Base-by-base conservation (phyloP, 352 stramenopile genomes). In the Pythium aristosporum region DNA sequence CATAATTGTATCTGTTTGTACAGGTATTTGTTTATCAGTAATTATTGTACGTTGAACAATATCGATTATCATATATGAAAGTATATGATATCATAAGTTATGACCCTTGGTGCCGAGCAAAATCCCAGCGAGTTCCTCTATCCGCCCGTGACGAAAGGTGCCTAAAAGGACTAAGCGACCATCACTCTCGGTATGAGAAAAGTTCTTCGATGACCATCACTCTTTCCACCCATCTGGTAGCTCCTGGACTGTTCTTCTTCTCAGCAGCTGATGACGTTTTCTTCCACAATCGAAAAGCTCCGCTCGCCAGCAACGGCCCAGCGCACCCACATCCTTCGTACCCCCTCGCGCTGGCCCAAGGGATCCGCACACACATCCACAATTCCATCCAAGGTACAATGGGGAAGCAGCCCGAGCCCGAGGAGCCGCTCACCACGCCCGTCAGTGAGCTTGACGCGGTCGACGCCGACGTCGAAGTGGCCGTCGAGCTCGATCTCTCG, bases 141-240 rank as follows among this genome's bases (percentile, higher is more conserved):
- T n/a, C n/a, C n/a, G n/a, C n/a, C n/a, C n/a, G n/a, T n/a, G n/a
- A n/a, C n/a, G n/a, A n/a, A n/a, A n/a, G n/a, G n/a, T n/a, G n/a
- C n/a, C n/a, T n/a, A n/a, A n/a, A n/a, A n/a, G 32, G n/a, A 58
- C 21, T 16, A 4, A 50, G 9, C 16, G 13, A 60, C 63, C 47
- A 60, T 56, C 55, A 64, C 28, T 69, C 63, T 20, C 15, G 21
- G 1, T 21, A 48, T 32, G n/a, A 21, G 13, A 36, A 49, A 57
- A 39, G 56, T 69, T 69, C 63, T 69, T 64, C 63, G 30, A 69
- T 46, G 63, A 69, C 55, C 55, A 69, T 69, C 63, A 69, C 55
- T 69, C 63, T 47, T 6, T 52, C n/a, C 42, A 54, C 39, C 48
- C 53, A 54, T 55, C 23, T 57, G 44, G 28, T 36, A 47, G 25